These are phyloP conservation scores for Pestalotiopsis sp. DNA, from an alignment of 2,329 filamentous ascomycete species.

Conservation along the genomic window DNA sequence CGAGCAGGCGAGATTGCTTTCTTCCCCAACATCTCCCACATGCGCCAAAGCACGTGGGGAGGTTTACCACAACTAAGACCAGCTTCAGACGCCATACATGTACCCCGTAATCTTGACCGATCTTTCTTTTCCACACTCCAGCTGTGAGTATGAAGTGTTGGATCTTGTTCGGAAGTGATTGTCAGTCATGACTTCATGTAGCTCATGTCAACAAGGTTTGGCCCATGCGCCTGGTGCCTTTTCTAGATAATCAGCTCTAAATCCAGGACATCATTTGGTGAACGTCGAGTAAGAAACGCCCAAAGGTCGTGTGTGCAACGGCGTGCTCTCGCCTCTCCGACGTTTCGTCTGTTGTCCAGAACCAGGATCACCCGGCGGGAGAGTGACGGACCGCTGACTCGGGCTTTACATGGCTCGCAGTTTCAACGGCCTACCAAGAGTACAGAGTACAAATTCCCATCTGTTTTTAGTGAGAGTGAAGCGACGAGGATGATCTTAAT, in stretches of 20 bases:
- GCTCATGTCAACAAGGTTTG: neutral
- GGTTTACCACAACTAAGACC: neutral
- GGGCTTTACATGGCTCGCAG: neutral
- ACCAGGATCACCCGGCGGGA: neutral
- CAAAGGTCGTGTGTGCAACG: neutral
- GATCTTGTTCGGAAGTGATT: neutral
- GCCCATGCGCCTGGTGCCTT: neutral
- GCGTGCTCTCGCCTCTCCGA: neutral
- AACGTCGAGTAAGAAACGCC: no score
- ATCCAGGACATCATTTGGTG: neutral
- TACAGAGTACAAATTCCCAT: neutral
- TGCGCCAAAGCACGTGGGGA: no score
- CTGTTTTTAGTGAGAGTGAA: neutral
- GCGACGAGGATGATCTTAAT: conserved; percentile 1
- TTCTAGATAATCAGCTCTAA: neutral
- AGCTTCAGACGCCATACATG: neutral
- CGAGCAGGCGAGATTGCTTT: neutral
- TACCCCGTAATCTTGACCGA: neutral
- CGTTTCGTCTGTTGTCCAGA: neutral
- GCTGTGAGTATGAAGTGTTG: neutral
- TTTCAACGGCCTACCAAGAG: neutral
- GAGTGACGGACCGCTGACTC: neutral
- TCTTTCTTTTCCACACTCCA: neutral
- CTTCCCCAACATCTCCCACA: neutral
- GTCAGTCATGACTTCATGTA: neutral